A percentile compares a stretch with the other conserved stretches of the same genome.
phyloP scores from a whole-genome alignment of 2,329 filamentous ascomycete genomes.

The Ilyonectria sp. region DNA sequence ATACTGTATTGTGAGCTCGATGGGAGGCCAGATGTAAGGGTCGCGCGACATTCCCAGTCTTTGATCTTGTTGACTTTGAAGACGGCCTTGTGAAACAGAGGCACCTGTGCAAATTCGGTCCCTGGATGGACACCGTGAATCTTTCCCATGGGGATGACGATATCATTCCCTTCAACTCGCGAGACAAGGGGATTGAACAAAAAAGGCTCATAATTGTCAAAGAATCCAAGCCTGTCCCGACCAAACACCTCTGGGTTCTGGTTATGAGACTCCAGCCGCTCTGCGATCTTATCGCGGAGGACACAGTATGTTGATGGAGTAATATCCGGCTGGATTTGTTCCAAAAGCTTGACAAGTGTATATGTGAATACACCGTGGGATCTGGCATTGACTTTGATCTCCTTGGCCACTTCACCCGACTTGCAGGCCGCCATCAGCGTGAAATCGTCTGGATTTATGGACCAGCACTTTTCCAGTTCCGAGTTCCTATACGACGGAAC shows the following conservation, averaged over 20 bases:
- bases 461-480: slow-evolving; percentile 14
- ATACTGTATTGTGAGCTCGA: neutral
- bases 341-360: neutral
- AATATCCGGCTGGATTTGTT: neutral
- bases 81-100: neutral
- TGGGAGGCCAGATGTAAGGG: neutral
- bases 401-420: slow-evolving; percentile 12
- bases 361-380: slow-evolving; percentile 23
- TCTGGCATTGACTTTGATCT: slow-evolving; percentile 4
- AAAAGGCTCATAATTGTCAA: slow-evolving; percentile 23
- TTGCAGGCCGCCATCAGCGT: slow-evolving; percentile 29
- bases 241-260: slow-evolving; percentile 25
- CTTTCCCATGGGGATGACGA: slow-evolving; percentile 17
- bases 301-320: slow-evolving; percentile 18
- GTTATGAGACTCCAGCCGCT: neutral
- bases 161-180: slow-evolving; percentile 1
- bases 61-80: slow-evolving; percentile 4
- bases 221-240: slow-evolving; percentile 21
- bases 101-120: slow-evolving; percentile 6
- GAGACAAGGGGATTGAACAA: neutral
- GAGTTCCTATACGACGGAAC: neutral
- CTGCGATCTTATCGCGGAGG: slow-evolving; percentile 11
- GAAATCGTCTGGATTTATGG: slow-evolving; percentile 24
- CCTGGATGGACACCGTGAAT: slow-evolving; percentile 10
- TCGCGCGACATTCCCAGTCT: neutral